Conservation (phyloP, 169 alveolate species). For the Cryptosporidium tyzzeri region DNA sequence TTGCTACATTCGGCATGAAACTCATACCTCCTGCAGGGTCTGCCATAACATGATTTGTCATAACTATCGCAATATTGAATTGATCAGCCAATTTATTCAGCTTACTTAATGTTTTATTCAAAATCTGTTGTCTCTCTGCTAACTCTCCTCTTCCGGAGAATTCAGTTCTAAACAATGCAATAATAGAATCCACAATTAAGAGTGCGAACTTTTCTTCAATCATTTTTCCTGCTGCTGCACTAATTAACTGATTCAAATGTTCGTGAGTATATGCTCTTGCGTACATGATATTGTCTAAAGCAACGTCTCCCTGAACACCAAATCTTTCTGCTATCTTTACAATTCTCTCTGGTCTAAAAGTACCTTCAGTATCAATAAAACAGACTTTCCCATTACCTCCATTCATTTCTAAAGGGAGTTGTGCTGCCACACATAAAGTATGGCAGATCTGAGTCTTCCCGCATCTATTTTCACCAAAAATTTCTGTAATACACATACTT, state of each 20-base stretch:
- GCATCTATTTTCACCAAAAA: conserved; percentile 89
- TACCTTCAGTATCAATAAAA: conserved; percentile 92
- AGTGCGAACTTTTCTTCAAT: conserved; percentile 86
- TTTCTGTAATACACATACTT: conserved; percentile 88
- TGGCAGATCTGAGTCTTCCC: conserved; percentile 89
- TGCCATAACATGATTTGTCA: conserved; percentile 97
- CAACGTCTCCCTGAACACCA: conserved; percentile 87
- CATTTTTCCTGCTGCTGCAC: conserved; percentile 89
- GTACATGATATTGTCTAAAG: conserved; percentile 87
- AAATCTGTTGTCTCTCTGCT: conserved; percentile 87
- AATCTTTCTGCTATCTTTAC: conserved; percentile 88
- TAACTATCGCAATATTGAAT: conserved; percentile 94
- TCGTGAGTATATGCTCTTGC: conserved; percentile 91
- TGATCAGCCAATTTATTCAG: conserved; percentile 94
- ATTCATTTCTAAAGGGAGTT: conserved; percentile 85
- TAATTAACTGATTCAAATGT: conserved; percentile 84
- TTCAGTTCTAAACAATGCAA: conserved; percentile 90
- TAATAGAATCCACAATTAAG: conserved; percentile 88
- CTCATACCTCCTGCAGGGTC: conserved; percentile 92
- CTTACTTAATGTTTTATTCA: conserved; percentile 87
- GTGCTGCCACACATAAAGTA: conserved; percentile 87
- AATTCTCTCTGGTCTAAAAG: conserved; percentile 91
- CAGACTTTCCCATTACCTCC: conserved; percentile 92
- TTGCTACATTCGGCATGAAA: conserved; percentile 90
- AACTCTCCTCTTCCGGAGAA: conserved; percentile 91